Evolutionary conservation across 345 rosid genomes (phyloP), one percentile per base, ranked within the genome.

Genomic region (Moricandia moricandioides): DNA sequence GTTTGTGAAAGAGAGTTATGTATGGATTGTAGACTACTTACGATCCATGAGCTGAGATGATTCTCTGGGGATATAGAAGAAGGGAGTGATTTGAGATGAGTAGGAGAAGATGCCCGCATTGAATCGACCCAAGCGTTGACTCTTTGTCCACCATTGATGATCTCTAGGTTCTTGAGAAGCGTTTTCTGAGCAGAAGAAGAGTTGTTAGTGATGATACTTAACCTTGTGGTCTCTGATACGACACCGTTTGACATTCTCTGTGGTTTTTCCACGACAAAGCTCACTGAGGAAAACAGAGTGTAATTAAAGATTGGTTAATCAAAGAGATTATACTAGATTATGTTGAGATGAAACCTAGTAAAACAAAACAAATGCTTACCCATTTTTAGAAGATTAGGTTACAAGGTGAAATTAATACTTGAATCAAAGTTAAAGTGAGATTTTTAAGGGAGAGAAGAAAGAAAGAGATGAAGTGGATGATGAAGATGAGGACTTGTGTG

Each of bases 101-200:
- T 91, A 21, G 98, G 98, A 1, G 98, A 94, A n/a, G 97, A 91
- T 43, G 92, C 90, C 71, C 82, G 83, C 96, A 91, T 94, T 30
- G 96, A 94, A 47, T 94, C 95, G 11, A 91, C 89, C 93, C 91
- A 89, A 16, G 90, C 80, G 77, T 79, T 89, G 58, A 87, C 69
- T 78, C 89, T 93, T 16, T 78, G 73, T 13, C 84, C 90, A 21
- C 82, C 82, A 74, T 79, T 86, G 79, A 83, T 86, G 80, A 86
- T 87, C 64, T 93, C 97, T 9, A 86, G 82, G 68, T 86, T 86
- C 66, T 81, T 85, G 34, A 84, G 70, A 27, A 83, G 63, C 33
- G 83, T 82, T 72, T 83, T 83, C 77, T 92, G 92, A 0, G 78
- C 73, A 4, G 86, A 60, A 3, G 84, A 65, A 3, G 4, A 74